These are phyloP conservation scores for Coffea canephora DNA, from an alignment of 257 asterid species.

Conservation along the genomic window DNA sequence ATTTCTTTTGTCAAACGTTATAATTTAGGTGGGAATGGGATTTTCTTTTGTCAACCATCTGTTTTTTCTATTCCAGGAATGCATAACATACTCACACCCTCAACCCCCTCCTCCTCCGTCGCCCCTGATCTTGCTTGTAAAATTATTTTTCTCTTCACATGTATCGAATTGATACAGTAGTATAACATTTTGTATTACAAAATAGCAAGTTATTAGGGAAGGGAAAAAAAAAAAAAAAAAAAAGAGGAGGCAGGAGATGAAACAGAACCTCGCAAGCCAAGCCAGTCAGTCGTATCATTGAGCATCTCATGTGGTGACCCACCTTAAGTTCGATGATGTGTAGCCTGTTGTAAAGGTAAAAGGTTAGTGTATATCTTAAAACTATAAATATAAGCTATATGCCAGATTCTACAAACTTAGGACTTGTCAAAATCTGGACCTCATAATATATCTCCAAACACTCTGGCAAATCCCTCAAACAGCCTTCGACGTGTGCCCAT, in stretches of 20 bases:
- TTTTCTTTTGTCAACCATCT: too few relatives aligned
- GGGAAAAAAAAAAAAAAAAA: too few relatives aligned
- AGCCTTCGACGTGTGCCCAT: slow-evolving; percentile 28
- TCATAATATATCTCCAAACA: slow-evolving; percentile 5
- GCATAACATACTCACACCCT: neutral
- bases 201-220: too few relatives aligned
- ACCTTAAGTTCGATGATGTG: neutral
- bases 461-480: neutral
- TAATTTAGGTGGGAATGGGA: neutral
- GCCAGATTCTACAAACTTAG: neutral
- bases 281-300: too few relatives aligned
- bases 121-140: too few relatives aligned
- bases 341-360: neutral
- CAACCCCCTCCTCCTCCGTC: neutral
- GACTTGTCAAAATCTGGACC: slow-evolving; percentile 29
- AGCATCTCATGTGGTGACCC: neutral
- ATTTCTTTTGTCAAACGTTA: too few relatives aligned
- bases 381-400: neutral
- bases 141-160: too few relatives aligned
- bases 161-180: too few relatives aligned
- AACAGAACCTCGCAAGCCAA: too few relatives aligned
- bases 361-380: neutral
- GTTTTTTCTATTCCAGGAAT: too few relatives aligned
- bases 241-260: too few relatives aligned
- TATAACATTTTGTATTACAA: too few relatives aligned